These are phyloP conservation scores for Parietaria judaica DNA, from an alignment of 306 rosid genomes.

Conservation along the genomic window DNA sequence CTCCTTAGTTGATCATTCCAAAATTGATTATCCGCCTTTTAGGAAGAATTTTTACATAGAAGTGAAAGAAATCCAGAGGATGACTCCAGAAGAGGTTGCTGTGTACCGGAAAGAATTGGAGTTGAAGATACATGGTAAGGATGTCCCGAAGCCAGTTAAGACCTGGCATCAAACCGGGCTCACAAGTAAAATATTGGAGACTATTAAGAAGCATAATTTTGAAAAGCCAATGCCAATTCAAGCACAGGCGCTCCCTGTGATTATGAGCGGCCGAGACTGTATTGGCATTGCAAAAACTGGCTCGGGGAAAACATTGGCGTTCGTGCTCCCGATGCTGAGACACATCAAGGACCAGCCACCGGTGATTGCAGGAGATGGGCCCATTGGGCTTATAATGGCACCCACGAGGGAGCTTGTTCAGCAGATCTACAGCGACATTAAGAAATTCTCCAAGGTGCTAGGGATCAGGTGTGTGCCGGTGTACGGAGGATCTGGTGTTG, in stretches of 20 bases:
- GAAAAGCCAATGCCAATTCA: constrained; percentile 95
- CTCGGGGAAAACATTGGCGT: constrained; percentile 92
- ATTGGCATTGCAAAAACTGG: constrained; percentile 96
- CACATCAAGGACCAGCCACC: constrained; percentile 96
- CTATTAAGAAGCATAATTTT: constrained; percentile 60
- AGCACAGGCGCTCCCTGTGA: constrained; percentile 83
- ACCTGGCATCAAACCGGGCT: constrained; percentile 97
- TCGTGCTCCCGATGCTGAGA: constrained; percentile 94
- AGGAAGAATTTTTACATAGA: constrained; percentile 71
- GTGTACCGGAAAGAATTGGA: constrained; percentile 73
- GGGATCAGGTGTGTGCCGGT: constrained; percentile 91
- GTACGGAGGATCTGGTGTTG: constrained; percentile 97
- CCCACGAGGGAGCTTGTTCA: constrained; percentile 97
- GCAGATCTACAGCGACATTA: constrained; percentile 84
- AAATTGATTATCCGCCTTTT: constrained; percentile 71
- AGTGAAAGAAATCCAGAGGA: constrained; percentile 61
- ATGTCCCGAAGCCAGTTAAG: constrained; percentile 88
- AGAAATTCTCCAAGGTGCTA: constrained; percentile 62
- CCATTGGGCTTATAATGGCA: constrained; percentile 92
- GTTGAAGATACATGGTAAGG: constrained; percentile 90
- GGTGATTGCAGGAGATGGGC: constrained; percentile 91
- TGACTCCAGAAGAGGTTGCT: constrained; percentile 58
- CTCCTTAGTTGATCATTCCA: constrained; percentile 86
- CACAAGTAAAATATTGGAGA: constrained; percentile 76
- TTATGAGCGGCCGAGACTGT: constrained; percentile 96